These are phyloP conservation scores for Acanthamoeba quina DNA, from an alignment of 208 protist genomes.

Conservation along the genomic window DNA sequence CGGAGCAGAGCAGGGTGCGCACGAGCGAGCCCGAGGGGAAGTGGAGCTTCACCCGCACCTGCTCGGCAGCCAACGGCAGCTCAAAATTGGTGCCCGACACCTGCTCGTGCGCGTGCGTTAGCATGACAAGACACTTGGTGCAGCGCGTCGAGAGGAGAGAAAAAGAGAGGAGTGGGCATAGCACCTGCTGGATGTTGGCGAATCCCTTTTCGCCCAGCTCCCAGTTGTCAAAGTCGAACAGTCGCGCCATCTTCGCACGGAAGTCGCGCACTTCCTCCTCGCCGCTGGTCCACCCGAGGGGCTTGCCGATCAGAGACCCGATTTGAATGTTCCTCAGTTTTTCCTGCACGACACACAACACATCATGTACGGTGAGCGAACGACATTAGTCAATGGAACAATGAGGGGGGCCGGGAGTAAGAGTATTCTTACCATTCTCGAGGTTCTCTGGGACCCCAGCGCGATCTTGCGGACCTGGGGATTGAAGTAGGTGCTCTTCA, in stretches of 20 bases:
- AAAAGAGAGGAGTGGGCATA: too few relatives aligned
- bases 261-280: slow-evolving; percentile 44
- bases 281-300: slow-evolving; percentile 11
- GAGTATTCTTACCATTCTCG: background rate
- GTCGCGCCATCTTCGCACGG: slow-evolving; percentile 11
- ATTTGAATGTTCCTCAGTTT: slow-evolving; percentile 52
- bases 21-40: slow-evolving; percentile 30
- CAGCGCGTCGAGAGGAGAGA: too few relatives aligned
- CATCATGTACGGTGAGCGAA: background rate
- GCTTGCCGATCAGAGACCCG: slow-evolving; percentile 22
- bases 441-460: background rate
- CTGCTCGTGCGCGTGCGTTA: background rate
- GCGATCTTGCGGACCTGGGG: slow-evolving; percentile 20
- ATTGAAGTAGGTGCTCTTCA: slow-evolving; percentile 1
- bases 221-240: slow-evolving; percentile 40
- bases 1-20: background rate
- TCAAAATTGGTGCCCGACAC: slow-evolving; percentile 12
- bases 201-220: slow-evolving; percentile 5
- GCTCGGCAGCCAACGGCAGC: background rate
- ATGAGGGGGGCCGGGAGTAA: background rate
- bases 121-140: too few relatives aligned
- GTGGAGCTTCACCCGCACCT: slow-evolving; percentile 25
- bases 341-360: background rate
- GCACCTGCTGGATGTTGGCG: background rate
- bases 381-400: background rate